Evolutionary conservation across 179 eudicot genomes (phyloP).

Genomic region (Corrigiola litoralis): DNA sequence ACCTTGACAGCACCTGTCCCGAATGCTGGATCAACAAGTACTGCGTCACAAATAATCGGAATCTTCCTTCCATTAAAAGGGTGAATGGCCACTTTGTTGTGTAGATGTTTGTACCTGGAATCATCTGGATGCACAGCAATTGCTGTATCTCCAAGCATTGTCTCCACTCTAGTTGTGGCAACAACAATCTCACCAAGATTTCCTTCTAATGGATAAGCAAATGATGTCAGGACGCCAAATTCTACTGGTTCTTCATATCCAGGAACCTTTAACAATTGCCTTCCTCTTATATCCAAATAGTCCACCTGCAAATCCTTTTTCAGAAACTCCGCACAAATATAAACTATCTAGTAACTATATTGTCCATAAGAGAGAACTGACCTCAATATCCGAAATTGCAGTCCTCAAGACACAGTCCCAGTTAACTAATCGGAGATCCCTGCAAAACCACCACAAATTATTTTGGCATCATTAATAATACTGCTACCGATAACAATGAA

Average conservation of each 20-base stretch:
- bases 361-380: constrained; percentile 17
- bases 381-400: constrained; percentile 97
- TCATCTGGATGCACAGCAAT: constrained; percentile 94
- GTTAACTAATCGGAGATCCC: constrained; percentile 80
- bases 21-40: constrained; percentile 76
- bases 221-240: constrained; percentile 86
- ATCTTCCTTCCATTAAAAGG: constrained; percentile 88
- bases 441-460: constrained; percentile 15
- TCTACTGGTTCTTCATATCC: constrained; percentile 72
- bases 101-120: constrained; percentile 72
- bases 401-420: constrained; percentile 93
- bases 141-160: constrained; percentile 98
- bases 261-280: constrained; percentile 68
- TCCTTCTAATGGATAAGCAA: constrained; percentile 89
- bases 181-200: constrained; percentile 82
- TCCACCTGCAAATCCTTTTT: constrained; percentile 58
- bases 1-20: constrained; percentile 99
- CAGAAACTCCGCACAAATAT: constrained; percentile 4
- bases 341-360: not conserved
- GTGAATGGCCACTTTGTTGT: constrained; percentile 82
- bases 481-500: too few species aligned
- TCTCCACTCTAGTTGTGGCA: constrained; percentile 95
- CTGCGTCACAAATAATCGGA: constrained; percentile 74
- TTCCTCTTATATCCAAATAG: constrained; percentile 70
- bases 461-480: too few species aligned